Base-by-base conservation (phyloP, 1,284 basidiomycete species). In the Fomitopsis palustris region DNA sequence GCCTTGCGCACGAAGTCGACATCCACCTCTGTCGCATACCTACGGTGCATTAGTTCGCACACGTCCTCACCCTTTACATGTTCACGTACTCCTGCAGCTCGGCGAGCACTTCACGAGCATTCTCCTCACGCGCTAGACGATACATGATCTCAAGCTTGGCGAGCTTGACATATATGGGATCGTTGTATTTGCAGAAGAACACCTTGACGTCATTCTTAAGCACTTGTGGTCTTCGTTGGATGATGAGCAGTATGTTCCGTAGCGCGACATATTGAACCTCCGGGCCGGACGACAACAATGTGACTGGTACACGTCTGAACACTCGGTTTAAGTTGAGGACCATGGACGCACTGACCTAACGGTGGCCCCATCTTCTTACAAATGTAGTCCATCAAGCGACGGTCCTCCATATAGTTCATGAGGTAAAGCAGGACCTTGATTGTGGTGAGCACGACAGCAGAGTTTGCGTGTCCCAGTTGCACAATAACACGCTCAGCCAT, bases 131-230 rank as follows among this genome's bases (percentile, higher is more conserved):
- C 14, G 95, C 93, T 25, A 99, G 81, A 17, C 97, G 86, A 73
- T 98, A 97, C 89, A 99, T 98, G 69, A 99, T 98, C 73, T 99
- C 97, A 59, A 99, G 81, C 72, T 99, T 99, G 56, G 96, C 96
- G 38, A 99, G 84, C 74, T 99, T 99, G 75, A 99, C 95, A 74
- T 99, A 99, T 63, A 97, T 95, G 2, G 97, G 97, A 71, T 99
- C 97, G 71, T 98, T 99, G 77, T 99, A 99, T 75, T 98, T 99
- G 88, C 96, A 98, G 77, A 99, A 99, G 77, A 99, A 99, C 21
- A 98, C 95, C 64, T 95, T 93, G 73, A 99, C 96, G 70, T 99
- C 96, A 74, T 98, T 97, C 74, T 94, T 92, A 54, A 99, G 80
- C 16, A 99, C 93, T 41, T 89, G 77, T 8, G 96, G 95, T 54